Conservation (phyloP, 371 early-diverging fungal species). For the Mucor plumbeus region DNA sequence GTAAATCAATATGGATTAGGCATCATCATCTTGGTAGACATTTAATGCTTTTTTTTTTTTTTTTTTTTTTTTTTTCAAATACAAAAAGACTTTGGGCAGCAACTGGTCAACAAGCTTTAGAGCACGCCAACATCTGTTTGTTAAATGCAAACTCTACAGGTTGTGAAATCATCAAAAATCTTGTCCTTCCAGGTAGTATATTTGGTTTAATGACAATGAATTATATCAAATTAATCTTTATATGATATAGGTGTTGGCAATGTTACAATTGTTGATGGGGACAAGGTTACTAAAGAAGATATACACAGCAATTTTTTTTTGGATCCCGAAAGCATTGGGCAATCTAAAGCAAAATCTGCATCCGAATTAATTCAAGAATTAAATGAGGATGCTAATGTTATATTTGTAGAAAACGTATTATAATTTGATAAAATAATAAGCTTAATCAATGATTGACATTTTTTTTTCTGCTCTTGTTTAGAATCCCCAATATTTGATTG, state of each 20-base stretch:
- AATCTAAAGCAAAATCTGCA: constrained; percentile 67
- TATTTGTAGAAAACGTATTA: constrained; percentile 52
- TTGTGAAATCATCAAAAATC: constrained; percentile 91
- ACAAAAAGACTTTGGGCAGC: constrained; percentile 85
- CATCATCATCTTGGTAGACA: background rate
- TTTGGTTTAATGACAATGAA: background rate
- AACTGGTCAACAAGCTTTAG: constrained; percentile 89
- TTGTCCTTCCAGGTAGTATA: constrained; percentile 87
- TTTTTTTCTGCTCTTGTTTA: constrained; percentile 3
- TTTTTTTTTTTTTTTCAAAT: too few relatives aligned
- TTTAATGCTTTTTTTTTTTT: too few relatives aligned
- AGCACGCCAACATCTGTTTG: constrained; percentile 81
- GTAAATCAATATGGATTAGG: constrained; percentile 38
- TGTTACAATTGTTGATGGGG: constrained; percentile 83
- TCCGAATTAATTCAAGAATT: constrained; percentile 78
- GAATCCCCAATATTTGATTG: constrained; percentile 49
- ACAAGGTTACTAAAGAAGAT: constrained; percentile 67
- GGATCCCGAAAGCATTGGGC: constrained; percentile 64
- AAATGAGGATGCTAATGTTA: constrained; percentile 86
- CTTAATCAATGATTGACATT: background rate
- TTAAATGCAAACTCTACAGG: constrained; percentile 84
- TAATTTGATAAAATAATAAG: background rate
- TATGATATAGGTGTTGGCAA: constrained; percentile 78
- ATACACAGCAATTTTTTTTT: constrained; percentile 92
- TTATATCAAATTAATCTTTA: background rate